phyloP scores from a whole-genome alignment of 164 flowering plant species.

The Aristolochia fimbriata region DNA sequence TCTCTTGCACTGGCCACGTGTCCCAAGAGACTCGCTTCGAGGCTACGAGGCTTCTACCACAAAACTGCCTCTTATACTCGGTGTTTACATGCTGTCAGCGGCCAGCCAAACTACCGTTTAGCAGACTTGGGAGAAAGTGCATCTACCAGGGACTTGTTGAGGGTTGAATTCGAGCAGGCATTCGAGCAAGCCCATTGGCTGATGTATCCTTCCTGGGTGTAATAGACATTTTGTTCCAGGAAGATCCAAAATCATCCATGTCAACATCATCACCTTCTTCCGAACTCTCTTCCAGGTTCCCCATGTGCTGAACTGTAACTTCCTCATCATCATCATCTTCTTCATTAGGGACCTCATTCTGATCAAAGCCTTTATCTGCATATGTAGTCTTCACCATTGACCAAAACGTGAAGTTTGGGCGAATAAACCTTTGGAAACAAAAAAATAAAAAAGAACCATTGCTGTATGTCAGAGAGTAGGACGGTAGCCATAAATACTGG shows the following conservation, averaged over 20 bases:
- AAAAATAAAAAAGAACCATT: too few relatives aligned
- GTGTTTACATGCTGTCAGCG: too few relatives aligned
- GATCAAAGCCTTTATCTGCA: too few relatives aligned
- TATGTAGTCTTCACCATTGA: slow-evolving; percentile 47
- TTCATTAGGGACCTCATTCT: slow-evolving; percentile 1
- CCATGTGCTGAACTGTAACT: not conserved
- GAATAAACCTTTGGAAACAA: too few relatives aligned
- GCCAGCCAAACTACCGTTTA: too few relatives aligned
- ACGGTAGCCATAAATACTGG: too few relatives aligned
- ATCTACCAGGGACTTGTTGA: slow-evolving; percentile 67
- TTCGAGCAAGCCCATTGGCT: slow-evolving; percentile 16
- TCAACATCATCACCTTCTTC: slow-evolving; percentile 18
- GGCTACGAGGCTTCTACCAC: too few relatives aligned
- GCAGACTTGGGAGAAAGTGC: slow-evolving; percentile 4
- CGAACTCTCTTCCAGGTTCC: not conserved
- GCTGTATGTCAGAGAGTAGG: too few relatives aligned
- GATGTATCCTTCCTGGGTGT: slow-evolving; percentile 38
- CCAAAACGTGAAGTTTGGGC: slow-evolving; percentile 65
- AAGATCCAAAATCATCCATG: slow-evolving; percentile 38
- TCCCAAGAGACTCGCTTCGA: too few relatives aligned
- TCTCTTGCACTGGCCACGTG: too few relatives aligned
- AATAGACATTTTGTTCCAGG: slow-evolving; percentile 70
- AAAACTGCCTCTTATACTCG: too few relatives aligned
- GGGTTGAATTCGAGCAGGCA: slow-evolving; percentile 84
- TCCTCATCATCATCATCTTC: slow-evolving; percentile 39